Percentiles rank a stretch among this genome's conserved stretches.
Conservation (phyloP, 306 rosid species). For the Lupinus albus region DNA sequence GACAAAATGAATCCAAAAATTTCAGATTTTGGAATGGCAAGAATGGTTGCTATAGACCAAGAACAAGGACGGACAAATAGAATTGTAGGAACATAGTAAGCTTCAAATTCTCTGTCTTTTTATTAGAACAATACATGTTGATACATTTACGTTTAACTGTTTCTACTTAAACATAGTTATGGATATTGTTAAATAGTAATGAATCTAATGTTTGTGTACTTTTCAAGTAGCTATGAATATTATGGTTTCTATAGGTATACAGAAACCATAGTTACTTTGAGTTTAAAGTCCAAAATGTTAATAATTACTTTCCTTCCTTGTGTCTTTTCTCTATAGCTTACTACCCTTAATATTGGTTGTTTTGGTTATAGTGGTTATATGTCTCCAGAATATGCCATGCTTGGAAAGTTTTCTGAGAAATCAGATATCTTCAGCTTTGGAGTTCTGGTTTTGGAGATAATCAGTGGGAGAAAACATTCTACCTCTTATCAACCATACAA, state of each 20-base stretch:
- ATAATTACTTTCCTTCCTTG: not conserved
- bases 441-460: conserved; percentile 46
- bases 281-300: not conserved
- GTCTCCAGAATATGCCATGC: conserved; percentile 48
- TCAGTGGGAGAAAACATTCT: conserved; percentile 45
- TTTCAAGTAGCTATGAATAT: not conserved
- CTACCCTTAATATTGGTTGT: not conserved
- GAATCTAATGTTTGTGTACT: not conserved
- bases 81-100: conserved; percentile 67
- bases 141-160: not conserved
- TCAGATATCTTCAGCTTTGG: conserved; percentile 55
- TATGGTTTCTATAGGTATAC: not conserved
- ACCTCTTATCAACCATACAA: not conserved
- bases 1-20: conserved; percentile 51
- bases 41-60: conserved; percentile 41
- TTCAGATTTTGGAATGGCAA: conserved; percentile 61
- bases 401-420: conserved; percentile 48
- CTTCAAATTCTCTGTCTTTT: not conserved
- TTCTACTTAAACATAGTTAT: not conserved
- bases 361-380: conserved; percentile 44
- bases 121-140: not conserved
- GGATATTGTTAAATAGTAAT: not conserved
- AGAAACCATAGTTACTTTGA: not conserved
- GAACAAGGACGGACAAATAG: conserved; percentile 34
- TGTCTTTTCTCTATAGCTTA: not conserved